Evolutionary conservation across 164 flowering plant species (phyloP).

Genomic region (Hamamelis virginiana): DNA sequence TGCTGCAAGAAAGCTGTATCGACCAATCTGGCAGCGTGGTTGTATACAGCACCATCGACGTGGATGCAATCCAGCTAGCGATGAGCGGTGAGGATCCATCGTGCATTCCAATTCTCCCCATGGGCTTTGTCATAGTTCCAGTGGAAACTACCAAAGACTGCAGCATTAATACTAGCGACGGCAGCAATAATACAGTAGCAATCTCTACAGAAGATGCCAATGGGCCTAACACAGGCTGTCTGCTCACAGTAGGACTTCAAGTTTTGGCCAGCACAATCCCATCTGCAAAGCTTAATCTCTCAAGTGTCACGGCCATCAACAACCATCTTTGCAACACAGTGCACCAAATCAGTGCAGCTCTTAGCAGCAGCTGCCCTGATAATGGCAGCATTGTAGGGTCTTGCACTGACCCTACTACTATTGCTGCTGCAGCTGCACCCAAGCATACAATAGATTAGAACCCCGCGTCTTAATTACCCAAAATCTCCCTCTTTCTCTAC

Average conservation of each 20-base stretch:
- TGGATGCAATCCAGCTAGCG: constrained; percentile 68
- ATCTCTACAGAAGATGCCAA: constrained; percentile 3
- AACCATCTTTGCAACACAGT: constrained; percentile 68
- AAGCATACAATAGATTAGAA: constrained; percentile 14
- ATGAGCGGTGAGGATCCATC: constrained; percentile 92
- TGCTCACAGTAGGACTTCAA: constrained; percentile 82
- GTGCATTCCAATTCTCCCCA: constrained; percentile 81
- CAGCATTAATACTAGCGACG: not conserved
- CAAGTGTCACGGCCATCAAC: constrained; percentile 70
- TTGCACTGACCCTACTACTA: constrained; percentile 19
- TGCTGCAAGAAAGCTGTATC: constrained; percentile 94
- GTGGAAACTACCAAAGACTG: constrained; percentile 2
- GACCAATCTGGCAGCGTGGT: constrained; percentile 79
- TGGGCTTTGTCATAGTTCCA: constrained; percentile 70
- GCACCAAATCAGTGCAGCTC: constrained; percentile 61
- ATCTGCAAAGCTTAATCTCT: constrained; percentile 66
- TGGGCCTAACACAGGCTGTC: constrained; percentile 44
- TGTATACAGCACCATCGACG: constrained; percentile 76
- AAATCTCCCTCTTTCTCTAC: constrained; percentile 14
- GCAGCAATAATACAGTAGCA: not conserved
- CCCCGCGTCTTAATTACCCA: constrained; percentile 18
- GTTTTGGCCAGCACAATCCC: constrained; percentile 74
- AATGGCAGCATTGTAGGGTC: constrained; percentile 21
- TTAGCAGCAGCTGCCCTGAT: constrained; percentile 22
- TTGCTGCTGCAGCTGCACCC: constrained; percentile 7